phyloP scores from a whole-genome alignment of 345 rosid genomes.

The Eucalyptus fibrosa region DNA sequence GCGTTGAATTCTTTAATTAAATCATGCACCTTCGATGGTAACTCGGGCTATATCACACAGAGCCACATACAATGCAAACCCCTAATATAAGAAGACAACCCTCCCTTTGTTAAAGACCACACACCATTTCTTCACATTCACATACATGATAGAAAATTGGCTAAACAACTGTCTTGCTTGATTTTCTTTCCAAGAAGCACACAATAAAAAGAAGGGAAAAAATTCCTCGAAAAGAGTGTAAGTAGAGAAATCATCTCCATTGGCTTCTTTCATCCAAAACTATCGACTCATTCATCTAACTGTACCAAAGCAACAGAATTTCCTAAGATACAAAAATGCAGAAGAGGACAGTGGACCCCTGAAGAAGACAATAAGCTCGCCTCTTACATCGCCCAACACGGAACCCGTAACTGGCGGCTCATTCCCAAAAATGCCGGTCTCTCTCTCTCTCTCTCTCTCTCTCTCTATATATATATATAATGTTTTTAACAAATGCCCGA shows the following conservation, averaged over 20 bases:
- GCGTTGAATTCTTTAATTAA: conserved; percentile 94
- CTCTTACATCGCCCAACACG: conserved; percentile 85
- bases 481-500: not conserved
- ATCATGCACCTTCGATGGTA: conserved; percentile 73
- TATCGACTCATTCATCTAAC: conserved; percentile 3
- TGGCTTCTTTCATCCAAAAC: not conserved
- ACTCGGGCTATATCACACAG: not conserved
- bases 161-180: not conserved
- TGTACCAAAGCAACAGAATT: not conserved
- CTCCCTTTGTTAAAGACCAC: not conserved
- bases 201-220: not conserved
- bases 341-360: conserved; percentile 93
- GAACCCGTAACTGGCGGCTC: conserved; percentile 93
- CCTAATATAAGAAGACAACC: conserved; percentile 2
- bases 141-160: not conserved
- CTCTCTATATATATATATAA: not conserved
- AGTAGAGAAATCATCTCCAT: not conserved
- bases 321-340: not conserved
- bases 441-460: not conserved
- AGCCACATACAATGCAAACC: not conserved
- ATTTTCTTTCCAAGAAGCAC: not conserved
- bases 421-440: conserved; percentile 89
- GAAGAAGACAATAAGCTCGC: conserved; percentile 96
- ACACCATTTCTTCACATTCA: not conserved
- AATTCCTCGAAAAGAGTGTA: not conserved